A percentile compares a stretch with the other conserved stretches of the same genome.
These are phyloP conservation scores for Lenzites betulinus DNA, from an alignment of 768 basidiomycete species.

Conservation along the genomic window DNA sequence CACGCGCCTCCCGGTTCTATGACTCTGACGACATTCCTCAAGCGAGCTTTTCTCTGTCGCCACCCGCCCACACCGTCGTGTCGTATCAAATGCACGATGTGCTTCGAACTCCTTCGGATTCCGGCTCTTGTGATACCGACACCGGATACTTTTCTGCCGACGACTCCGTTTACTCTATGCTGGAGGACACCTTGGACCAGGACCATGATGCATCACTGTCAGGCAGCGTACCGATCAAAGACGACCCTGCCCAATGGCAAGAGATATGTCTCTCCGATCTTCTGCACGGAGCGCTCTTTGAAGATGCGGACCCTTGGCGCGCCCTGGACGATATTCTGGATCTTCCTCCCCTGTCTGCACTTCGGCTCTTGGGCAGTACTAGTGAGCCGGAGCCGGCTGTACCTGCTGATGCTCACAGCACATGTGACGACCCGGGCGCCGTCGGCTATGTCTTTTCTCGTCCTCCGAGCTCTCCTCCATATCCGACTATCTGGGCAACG, in stretches of 20 bases:
- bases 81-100: too few relatives aligned
- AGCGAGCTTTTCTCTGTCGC: slow-evolving; percentile 14
- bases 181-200: neutral
- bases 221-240: too few relatives aligned
- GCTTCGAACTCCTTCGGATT: too few relatives aligned
- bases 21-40: slow-evolving; percentile 14
- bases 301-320: slow-evolving; percentile 24
- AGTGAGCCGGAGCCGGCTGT: neutral
- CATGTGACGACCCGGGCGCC: neutral
- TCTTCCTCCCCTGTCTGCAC: neutral
- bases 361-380: neutral
- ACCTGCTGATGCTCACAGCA: neutral
- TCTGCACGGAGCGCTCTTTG: slow-evolving; percentile 26
- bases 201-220: neutral
- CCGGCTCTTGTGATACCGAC: neutral
- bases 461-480: neutral
- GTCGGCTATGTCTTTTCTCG: slow-evolving; percentile 3
- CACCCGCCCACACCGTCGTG: neutral
- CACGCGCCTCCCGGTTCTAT: neutral
- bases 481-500: too few relatives aligned
- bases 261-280: slow-evolving; percentile 14
- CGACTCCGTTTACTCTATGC: neutral
- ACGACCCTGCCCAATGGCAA: neutral
- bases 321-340: slow-evolving; percentile 17
- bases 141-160: neutral